Conservation (phyloP, 129 eudicot species). For the Pseudognaphalium luteoalbum region DNA sequence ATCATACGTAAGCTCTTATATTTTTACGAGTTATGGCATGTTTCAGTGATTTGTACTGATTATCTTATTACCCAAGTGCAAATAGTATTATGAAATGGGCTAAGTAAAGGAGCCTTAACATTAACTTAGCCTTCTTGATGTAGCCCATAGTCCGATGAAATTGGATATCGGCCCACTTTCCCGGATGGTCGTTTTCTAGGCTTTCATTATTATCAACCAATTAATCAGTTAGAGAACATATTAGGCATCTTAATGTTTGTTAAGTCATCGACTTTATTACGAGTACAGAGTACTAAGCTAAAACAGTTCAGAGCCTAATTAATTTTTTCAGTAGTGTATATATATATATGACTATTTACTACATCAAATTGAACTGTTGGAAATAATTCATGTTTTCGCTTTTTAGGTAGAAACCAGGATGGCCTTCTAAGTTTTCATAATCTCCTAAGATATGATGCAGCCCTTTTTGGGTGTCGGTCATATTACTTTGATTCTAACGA, state of each 20-base stretch:
- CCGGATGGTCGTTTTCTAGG: not conserved
- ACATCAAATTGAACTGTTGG: too few relatives aligned
- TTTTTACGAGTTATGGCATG: constrained; percentile 1
- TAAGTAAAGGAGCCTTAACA: not conserved
- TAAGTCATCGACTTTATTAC: too few relatives aligned
- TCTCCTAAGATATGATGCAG: not conserved
- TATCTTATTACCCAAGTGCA: not conserved
- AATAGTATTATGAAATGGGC: not conserved
- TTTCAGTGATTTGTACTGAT: not conserved
- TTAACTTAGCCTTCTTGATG: not conserved
- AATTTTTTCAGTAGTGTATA: too few relatives aligned
- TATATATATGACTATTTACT: too few relatives aligned
- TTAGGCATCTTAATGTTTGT: too few relatives aligned
- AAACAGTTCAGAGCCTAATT: too few relatives aligned
- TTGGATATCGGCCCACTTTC: not conserved
- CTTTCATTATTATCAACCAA: too few relatives aligned
- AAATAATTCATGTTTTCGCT: too few relatives aligned
- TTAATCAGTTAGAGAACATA: too few relatives aligned
- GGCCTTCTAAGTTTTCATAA: not conserved
- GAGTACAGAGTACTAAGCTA: too few relatives aligned
- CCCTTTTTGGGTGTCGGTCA: constrained; percentile 5
- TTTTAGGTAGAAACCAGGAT: not conserved
- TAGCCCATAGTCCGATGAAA: not conserved
- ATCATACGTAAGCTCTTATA: not conserved
- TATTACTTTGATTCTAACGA: not conserved